phyloP scores from a whole-genome alignment of 2,329 filamentous ascomycete species.

The Beauveria sp. region DNA sequence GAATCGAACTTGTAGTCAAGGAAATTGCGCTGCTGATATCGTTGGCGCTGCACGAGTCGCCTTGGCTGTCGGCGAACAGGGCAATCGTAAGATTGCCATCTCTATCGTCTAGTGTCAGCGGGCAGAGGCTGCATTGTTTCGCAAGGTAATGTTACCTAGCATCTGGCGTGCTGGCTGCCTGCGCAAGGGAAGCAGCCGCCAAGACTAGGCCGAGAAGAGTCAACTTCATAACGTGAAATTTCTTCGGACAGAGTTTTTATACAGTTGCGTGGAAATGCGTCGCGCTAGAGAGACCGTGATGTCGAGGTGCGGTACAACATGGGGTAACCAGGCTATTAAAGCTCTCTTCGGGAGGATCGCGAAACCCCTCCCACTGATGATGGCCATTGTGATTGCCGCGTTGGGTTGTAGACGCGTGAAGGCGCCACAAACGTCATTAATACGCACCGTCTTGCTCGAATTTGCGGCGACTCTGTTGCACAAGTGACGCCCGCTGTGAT shows the following conservation, averaged over 20 bases:
- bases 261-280: no score
- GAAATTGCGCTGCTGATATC: constrained; percentile 13
- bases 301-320: background rate
- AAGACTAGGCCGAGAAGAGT: background rate
- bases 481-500: no score
- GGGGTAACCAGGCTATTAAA: background rate
- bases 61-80: constrained; percentile 11
- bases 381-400: background rate
- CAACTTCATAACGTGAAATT: background rate
- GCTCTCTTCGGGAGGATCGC: no score
- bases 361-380: background rate
- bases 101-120: background rate
- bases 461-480: background rate
- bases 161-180: background rate
- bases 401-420: background rate
- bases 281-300: no score
- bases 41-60: constrained; percentile 12
- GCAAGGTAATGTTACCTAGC: background rate
- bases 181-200: background rate
- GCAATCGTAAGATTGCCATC: constrained; percentile 14
- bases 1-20: constrained; percentile 13
- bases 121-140: background rate
- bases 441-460: background rate
- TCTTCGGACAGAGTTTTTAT: background rate
- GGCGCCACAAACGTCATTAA: background rate